Percentiles rank a stretch among this genome's conserved stretches.
phyloP scores from a whole-genome alignment of 2,329 filamentous ascomycete genomes.

The Fusarium verrucosum region DNA sequence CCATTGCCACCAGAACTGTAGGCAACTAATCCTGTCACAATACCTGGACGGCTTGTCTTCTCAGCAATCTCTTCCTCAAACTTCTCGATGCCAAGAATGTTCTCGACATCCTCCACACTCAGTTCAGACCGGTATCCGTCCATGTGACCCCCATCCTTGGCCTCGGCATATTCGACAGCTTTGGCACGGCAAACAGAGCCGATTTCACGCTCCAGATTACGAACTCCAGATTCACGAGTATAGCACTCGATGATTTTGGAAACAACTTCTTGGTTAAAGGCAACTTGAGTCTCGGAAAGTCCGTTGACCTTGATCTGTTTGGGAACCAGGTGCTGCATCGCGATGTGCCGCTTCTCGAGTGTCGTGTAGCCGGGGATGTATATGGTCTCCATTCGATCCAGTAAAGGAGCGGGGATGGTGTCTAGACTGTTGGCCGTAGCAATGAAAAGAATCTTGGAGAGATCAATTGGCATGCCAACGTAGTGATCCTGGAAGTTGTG shows the following conservation, averaged over 20 bases:
- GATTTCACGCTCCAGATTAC: constrained; percentile 94
- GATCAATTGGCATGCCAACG: constrained; percentile 91
- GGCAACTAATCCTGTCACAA: constrained; percentile 95
- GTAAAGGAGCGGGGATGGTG: constrained; percentile 90
- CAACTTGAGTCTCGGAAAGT: constrained; percentile 76
- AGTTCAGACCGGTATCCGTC: constrained; percentile 78
- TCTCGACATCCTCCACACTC: constrained; percentile 82
- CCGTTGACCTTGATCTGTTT: constrained; percentile 96
- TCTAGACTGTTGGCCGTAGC: constrained; percentile 95
- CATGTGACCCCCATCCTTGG: constrained; percentile 76
- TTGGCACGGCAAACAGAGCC: constrained; percentile 94
- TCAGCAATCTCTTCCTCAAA: constrained; percentile 97
- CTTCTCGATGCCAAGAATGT: constrained; percentile 89
- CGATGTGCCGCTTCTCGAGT: constrained; percentile 95
- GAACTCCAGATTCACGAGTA: constrained; percentile 94
- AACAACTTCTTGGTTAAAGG: constrained; percentile 82
- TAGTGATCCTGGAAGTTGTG: constrained; percentile 96
- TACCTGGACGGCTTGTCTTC: constrained; percentile 81
- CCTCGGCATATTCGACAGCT: constrained; percentile 93
- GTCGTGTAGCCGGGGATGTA: constrained; percentile 94
- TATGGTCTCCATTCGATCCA: constrained; percentile 98
- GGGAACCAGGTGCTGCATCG: constrained; percentile 89
- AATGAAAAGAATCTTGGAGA: constrained; percentile 97
- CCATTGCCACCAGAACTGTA: constrained; percentile 94
- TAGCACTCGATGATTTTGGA: constrained; percentile 97